These are phyloP conservation scores for Priceomyces fermenticarens DNA, from an alignment of 805 yeast species.

Conservation along the genomic window DNA sequence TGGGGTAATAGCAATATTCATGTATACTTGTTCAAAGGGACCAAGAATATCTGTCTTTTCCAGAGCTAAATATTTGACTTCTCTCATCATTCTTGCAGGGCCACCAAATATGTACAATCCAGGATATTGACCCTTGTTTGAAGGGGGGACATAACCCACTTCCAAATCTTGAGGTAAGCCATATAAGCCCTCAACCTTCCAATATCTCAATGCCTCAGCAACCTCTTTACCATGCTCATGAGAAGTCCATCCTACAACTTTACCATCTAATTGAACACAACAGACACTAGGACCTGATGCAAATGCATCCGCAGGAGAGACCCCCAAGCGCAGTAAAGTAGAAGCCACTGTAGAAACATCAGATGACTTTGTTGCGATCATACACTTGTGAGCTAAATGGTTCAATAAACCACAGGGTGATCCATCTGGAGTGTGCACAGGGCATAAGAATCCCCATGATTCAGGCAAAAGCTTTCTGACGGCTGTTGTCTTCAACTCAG, in stretches of 20 bases:
- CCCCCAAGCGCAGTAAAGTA: constrained; percentile 70
- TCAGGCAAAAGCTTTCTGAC: constrained; percentile 96
- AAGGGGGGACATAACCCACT: constrained; percentile 95
- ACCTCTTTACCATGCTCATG: constrained; percentile 83
- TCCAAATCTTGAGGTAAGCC: constrained; percentile 86
- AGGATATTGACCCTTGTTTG: constrained; percentile 93
- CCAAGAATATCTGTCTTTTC: constrained; percentile 86
- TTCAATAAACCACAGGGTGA: constrained; percentile 97
- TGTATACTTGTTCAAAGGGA: constrained; percentile 96
- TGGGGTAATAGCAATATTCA: constrained; percentile 94
- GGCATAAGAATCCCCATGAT: constrained; percentile 98
- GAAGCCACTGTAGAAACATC: constrained; percentile 73
- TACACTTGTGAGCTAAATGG: constrained; percentile 94
- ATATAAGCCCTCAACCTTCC: constrained; percentile 83
- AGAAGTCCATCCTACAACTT: constrained; percentile 89
- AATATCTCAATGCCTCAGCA: constrained; percentile 85
- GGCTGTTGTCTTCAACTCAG: constrained; percentile 94
- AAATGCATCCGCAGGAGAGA: constrained; percentile 71
- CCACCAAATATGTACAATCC: constrained; percentile 92
- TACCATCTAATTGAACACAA: constrained; percentile 93
- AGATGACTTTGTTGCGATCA: constrained; percentile 70
- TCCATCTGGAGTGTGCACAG: constrained; percentile 99
- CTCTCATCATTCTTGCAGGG: constrained; percentile 92
- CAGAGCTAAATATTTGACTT: constrained; percentile 85
- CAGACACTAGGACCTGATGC: constrained; percentile 87